phyloP scores from a whole-genome alignment of 495 filamentous ascomycete species.

The Chaetomium cochliodes region DNA sequence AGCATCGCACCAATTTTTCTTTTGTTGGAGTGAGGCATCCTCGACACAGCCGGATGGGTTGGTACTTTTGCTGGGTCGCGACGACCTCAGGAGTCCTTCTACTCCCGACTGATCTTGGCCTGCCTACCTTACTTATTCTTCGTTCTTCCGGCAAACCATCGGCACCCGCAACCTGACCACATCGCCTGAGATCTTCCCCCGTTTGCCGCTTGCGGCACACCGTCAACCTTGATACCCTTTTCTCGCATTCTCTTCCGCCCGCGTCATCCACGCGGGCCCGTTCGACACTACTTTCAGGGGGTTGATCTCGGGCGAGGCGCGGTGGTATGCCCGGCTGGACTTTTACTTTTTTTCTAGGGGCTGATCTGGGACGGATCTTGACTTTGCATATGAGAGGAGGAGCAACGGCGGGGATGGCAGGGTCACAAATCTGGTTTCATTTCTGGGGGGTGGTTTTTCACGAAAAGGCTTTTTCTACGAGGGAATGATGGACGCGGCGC shows the following conservation, averaged over 20 bases:
- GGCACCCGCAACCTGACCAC: not conserved
- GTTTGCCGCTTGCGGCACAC: constrained; percentile 20
- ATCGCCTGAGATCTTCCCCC: constrained; percentile 8
- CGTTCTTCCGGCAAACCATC: constrained; percentile 18
- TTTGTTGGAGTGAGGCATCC: constrained; percentile 40
- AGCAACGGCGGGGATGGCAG: constrained; percentile 13
- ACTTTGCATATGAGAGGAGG: constrained; percentile 11
- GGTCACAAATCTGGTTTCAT: constrained; percentile 20
- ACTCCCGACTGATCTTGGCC: not conserved
- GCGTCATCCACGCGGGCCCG: not conserved
- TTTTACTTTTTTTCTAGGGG: constrained; percentile 4
- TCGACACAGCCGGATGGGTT: constrained; percentile 16
- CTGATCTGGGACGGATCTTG: constrained; percentile 22
- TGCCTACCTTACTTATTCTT: constrained; percentile 7
- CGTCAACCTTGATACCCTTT: constrained; percentile 21
- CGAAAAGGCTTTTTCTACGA: constrained; percentile 13
- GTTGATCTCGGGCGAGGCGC: constrained; percentile 3
- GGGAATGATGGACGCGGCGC: constrained; percentile 20
- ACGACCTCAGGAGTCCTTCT: constrained; percentile 10
- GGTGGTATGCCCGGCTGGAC: constrained; percentile 19
- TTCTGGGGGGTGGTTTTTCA: constrained; percentile 16
- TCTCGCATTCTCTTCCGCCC: not conserved
- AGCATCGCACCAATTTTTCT: constrained; percentile 44
- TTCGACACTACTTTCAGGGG: constrained; percentile 2
- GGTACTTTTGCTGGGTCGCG: constrained; percentile 1